Evolutionary conservation across 257 asterid genomes (phyloP), one percentile per base, ranked within the genome.

Genomic region (Solanum paucissectum): DNA sequence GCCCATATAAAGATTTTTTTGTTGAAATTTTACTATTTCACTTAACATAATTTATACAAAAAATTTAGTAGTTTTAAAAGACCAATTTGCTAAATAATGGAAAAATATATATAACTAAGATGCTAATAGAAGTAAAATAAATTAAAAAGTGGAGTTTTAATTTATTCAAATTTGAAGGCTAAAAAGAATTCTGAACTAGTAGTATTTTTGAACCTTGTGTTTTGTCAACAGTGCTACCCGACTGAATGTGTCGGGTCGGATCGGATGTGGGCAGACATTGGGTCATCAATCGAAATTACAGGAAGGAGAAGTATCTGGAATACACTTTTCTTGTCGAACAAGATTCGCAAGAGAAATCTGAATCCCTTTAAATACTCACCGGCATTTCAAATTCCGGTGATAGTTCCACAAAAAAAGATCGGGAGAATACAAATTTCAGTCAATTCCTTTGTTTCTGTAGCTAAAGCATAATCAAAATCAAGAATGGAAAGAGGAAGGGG

Each of bases 401-500:
- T 16, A 55, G 4, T 4, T 44, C 55, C 55, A 44, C 4, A 12
- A 44, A 44, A 44, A 13, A 44, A 44, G 16, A 44, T 16, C 52
- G 16, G 52, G 52, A 44, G 52, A 44, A 44, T 4, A 44, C 52
- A 44, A 44, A 44, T 44, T 12, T 44, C 6, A 12, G 55, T 44
- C 55, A 44, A 44, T 44, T 44, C 55, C 55, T 44, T 44, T 44
- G 55, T 44, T 44, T 44, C 18, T 44, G 4, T 16, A 44, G 18
- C 55, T 44, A 44, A 44, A 44, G 55, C 18, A 44, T 12, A 18
- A 6, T 55, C 64, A 55, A 55, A 55, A 7, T 79, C 37, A 27
- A 27, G 25, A 93, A 81, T 49, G 69, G 92, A 90, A 40, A 87
- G 95, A 88, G 94, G 97, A 73, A 86, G 93, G 84, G 89, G 92